phyloP scores from a whole-genome alignment of 1,284 basidiomycete genomes.

The Ustilago trichophora region DNA sequence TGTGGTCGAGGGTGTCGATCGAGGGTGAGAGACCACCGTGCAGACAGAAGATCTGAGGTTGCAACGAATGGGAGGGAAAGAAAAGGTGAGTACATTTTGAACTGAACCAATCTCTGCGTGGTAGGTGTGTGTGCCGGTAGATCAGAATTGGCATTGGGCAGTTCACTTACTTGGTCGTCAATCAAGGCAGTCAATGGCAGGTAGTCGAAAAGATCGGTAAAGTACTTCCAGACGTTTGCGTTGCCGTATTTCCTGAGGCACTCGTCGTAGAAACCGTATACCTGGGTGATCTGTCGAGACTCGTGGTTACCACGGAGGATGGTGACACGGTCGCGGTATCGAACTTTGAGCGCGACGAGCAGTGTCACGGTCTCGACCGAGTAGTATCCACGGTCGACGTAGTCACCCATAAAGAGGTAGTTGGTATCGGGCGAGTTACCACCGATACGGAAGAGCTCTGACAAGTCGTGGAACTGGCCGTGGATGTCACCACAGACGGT shows the following conservation, averaged over 20 bases:
- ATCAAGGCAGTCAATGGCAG: slow-evolving; percentile 95
- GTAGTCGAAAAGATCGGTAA: slow-evolving; percentile 98
- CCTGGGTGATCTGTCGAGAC: slow-evolving; percentile 98
- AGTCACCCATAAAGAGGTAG: slow-evolving; percentile 99
- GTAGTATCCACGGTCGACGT: slow-evolving; percentile 99
- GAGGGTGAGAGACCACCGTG: slow-evolving; percentile 98
- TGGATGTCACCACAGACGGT: slow-evolving; percentile 80
- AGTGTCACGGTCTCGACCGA: slow-evolving; percentile 98
- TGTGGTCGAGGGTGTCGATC: slow-evolving; percentile 98
- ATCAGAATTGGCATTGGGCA: too few relatives aligned
- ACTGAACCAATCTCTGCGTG: too few relatives aligned
- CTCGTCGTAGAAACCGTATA: slow-evolving; percentile 99
- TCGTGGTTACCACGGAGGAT: slow-evolving; percentile 99
- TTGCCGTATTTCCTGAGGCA: slow-evolving; percentile 99
- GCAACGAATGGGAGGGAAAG: too few relatives aligned
- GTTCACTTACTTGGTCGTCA: slow-evolving; percentile 95
- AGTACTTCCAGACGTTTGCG: slow-evolving; percentile 99
- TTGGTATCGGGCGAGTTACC: slow-evolving; percentile 99
- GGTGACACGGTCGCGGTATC: slow-evolving; percentile 97
- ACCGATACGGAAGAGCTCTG: slow-evolving; percentile 97
- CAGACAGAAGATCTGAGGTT: slow-evolving; percentile 89
- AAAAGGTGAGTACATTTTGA: too few relatives aligned
- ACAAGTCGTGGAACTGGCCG: slow-evolving; percentile 95
- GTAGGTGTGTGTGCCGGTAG: too few relatives aligned
- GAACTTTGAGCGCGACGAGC: slow-evolving; percentile 96